phyloP scores from a whole-genome alignment of 257 asterid genomes.

The Cruciata laevipes region DNA sequence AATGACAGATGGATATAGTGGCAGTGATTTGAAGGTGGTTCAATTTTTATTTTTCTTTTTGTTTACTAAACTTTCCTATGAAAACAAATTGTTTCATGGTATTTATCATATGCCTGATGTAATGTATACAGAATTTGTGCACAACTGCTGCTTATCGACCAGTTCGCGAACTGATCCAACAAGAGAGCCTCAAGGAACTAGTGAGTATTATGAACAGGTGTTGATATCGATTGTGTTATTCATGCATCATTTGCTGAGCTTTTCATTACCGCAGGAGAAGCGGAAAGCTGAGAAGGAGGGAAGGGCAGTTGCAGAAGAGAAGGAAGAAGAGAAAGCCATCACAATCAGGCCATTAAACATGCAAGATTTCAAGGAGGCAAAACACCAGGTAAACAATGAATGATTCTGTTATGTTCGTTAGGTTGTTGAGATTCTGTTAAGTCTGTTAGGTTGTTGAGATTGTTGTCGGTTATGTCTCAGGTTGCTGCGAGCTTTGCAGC shows the following conservation, averaged over 20 bases:
- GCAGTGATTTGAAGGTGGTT: constrained; percentile 93
- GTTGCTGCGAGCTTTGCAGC: constrained; percentile 94
- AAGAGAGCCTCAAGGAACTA: constrained; percentile 65
- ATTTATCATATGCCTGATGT: constrained; percentile 11
- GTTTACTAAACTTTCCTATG: background rate
- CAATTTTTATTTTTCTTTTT: background rate
- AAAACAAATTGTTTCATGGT: constrained; percentile 2
- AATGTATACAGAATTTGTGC: constrained; percentile 66
- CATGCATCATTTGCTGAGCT: background rate
- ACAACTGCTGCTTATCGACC: constrained; percentile 90
- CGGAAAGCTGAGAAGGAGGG: constrained; percentile 29
- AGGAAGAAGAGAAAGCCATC: constrained; percentile 47
- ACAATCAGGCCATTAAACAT: constrained; percentile 69
- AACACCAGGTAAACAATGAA: constrained; percentile 53
- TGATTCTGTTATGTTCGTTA: background rate
- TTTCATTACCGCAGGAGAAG: constrained; percentile 28
- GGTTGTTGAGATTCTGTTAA: background rate
- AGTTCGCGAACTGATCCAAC: constrained; percentile 72
- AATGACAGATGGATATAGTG: constrained; percentile 91
- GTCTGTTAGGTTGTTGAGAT: background rate
- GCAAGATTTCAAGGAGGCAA: constrained; percentile 83
- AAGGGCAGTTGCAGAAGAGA: constrained; percentile 41
- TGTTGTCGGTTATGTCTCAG: constrained; percentile 27
- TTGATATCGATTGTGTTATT: background rate
- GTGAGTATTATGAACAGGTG: constrained; percentile 24